Evolutionary conservation across 768 basidiomycete species (phyloP).

Genomic region (Macrolepiota albuminosa): DNA sequence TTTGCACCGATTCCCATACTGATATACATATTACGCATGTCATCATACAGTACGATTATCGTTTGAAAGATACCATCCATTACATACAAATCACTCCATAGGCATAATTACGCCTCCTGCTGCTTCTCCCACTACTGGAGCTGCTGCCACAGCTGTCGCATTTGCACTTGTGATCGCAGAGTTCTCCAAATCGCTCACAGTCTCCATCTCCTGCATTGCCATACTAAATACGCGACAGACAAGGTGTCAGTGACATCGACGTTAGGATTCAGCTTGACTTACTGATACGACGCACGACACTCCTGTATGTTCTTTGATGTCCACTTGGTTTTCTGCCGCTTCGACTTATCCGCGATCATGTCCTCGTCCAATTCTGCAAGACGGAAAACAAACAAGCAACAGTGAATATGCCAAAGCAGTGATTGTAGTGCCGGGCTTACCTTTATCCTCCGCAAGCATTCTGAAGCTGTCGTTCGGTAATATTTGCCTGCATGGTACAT

Average conservation of each 20-base stretch:
- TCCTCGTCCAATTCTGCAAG: slow-evolving; percentile 59
- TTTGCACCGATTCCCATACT: no score
- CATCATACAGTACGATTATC: neutral
- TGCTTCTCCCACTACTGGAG: neutral
- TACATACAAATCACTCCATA: neutral
- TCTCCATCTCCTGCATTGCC: slow-evolving; percentile 22
- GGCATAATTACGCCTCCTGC: neutral
- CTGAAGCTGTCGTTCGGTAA: slow-evolving; percentile 51
- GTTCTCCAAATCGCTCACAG: slow-evolving; percentile 15
- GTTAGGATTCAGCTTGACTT: slow-evolving; percentile 19
- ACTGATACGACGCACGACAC: slow-evolving; percentile 64
- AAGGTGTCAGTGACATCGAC: neutral
- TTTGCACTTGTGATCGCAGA: neutral
- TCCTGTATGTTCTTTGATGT: slow-evolving; percentile 40
- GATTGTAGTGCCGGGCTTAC: slow-evolving; percentile 35
- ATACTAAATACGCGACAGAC: slow-evolving; percentile 9
- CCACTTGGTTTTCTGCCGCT: slow-evolving; percentile 56
- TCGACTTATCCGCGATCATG: slow-evolving; percentile 47
- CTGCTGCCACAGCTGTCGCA: neutral
- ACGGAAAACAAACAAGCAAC: neutral
- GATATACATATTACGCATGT: neutral
- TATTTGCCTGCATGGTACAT: slow-evolving; percentile 50
- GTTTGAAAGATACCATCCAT: neutral
- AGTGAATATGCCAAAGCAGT: neutral
- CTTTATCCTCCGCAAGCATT: slow-evolving; percentile 62